phyloP scores from a whole-genome alignment of 2,329 filamentous ascomycete genomes.

The Aureobasidium sp. region DNA sequence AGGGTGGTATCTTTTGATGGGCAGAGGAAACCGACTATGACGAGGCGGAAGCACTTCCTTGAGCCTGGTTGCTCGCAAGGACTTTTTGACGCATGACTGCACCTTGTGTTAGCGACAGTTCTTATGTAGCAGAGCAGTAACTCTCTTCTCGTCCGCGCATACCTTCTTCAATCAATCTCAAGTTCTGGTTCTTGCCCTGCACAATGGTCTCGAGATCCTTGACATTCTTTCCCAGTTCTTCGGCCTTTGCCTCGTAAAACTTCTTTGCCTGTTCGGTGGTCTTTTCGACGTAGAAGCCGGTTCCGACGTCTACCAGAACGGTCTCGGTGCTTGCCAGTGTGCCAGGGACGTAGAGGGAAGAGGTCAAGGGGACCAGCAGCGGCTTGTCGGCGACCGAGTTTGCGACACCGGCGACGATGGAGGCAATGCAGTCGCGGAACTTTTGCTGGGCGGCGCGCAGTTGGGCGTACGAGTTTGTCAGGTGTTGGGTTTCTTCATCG shows the following conservation, averaged over 20 bases:
- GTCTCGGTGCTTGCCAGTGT: slow-evolving; percentile 64
- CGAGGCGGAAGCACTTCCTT: not conserved
- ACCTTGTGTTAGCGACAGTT: slow-evolving; percentile 18
- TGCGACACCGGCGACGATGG: slow-evolving; percentile 47
- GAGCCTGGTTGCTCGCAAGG: slow-evolving; percentile 33
- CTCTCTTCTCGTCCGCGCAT: not conserved
- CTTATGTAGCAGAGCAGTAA: not conserved
- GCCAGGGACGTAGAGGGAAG: slow-evolving; percentile 87
- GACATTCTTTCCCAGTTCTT: slow-evolving; percentile 56
- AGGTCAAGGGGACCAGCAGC: slow-evolving; percentile 89
- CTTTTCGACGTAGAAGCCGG: slow-evolving; percentile 93
- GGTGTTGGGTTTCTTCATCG: slow-evolving; percentile 90
- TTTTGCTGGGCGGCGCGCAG: slow-evolving; percentile 83
- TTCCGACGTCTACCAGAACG: slow-evolving; percentile 87
- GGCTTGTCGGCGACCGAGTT: slow-evolving; percentile 39
- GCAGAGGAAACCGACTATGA: not conserved
- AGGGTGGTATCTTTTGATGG: not conserved
- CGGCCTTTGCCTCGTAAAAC: slow-evolving; percentile 62
- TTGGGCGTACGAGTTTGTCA: slow-evolving; percentile 82
- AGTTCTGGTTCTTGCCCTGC: slow-evolving; percentile 70
- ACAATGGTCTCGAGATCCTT: slow-evolving; percentile 62
- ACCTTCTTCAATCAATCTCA: slow-evolving; percentile 74
- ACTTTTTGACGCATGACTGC: slow-evolving; percentile 46
- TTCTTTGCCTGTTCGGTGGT: slow-evolving; percentile 52
- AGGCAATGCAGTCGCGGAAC: slow-evolving; percentile 81